These are phyloP conservation scores for Penicillium longicatenatum DNA, from an alignment of 495 filamentous ascomycete genomes.

Conservation along the genomic window DNA sequence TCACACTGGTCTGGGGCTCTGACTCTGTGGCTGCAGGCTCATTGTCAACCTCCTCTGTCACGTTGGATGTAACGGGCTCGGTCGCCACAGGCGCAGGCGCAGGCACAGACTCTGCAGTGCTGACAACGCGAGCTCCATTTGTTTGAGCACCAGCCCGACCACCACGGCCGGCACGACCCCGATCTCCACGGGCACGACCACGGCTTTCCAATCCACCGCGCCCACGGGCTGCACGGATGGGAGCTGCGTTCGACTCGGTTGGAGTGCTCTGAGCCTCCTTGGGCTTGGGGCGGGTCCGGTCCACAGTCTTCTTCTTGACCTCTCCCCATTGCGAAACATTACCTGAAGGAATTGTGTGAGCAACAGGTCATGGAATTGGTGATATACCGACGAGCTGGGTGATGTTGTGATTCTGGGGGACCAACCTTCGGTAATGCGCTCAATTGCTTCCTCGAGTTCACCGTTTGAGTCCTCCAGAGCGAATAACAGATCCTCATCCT, in stretches of 20 bases:
- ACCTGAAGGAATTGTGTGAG: slow-evolving; percentile 51
- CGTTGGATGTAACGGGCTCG: slow-evolving; percentile 43
- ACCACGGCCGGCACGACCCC: slow-evolving; percentile 75
- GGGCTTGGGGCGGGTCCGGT: slow-evolving; percentile 77
- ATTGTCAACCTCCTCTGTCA: slow-evolving; percentile 28
- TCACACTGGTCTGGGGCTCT: slow-evolving; percentile 47
- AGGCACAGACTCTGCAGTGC: slow-evolving; percentile 28
- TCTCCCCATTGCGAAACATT: slow-evolving; percentile 92
- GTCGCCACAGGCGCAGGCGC: slow-evolving; percentile 30
- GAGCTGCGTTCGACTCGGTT: slow-evolving; percentile 44
- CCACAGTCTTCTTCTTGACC: slow-evolving; percentile 89
- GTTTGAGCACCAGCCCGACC: slow-evolving; percentile 62
- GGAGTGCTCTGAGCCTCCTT: slow-evolving; percentile 67
- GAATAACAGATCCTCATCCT: slow-evolving; percentile 87
- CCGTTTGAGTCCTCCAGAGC: slow-evolving; percentile 90
- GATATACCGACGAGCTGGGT: background rate
- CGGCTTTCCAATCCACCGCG: slow-evolving; percentile 66
- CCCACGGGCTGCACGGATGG: slow-evolving; percentile 64
- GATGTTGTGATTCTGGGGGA: slow-evolving; percentile 13
- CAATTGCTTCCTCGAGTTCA: slow-evolving; percentile 79
- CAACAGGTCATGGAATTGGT: slow-evolving; percentile 3
- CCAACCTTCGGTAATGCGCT: slow-evolving; percentile 88
- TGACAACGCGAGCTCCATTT: slow-evolving; percentile 51
- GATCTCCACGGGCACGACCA: slow-evolving; percentile 71
- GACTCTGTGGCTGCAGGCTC: slow-evolving; percentile 33